A percentile compares a stretch with the other conserved stretches of the same genome.
Evolutionary conservation across 192 early-diverging fungal genomes (phyloP).

Genomic region (Chytriomyces sp.): DNA sequence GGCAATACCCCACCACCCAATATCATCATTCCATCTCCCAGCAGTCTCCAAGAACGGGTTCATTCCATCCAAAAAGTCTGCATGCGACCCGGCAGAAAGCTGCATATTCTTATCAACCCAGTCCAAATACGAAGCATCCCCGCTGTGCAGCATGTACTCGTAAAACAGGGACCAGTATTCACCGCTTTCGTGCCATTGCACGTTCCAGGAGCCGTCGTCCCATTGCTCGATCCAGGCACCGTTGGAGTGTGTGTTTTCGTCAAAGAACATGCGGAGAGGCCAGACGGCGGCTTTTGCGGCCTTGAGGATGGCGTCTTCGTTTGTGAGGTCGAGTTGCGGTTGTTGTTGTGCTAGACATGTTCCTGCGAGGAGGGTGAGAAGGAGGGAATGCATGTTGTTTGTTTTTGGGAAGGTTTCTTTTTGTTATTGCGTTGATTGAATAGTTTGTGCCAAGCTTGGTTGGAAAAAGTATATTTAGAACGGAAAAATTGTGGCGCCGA

Average conservation of each 20-base stretch:
- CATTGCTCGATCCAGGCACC: slow-evolving; percentile 9
- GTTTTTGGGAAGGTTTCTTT: too few relatives aligned
- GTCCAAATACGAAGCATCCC: slow-evolving; percentile 23
- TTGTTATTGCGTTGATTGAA: too few relatives aligned
- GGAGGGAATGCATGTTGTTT: too few relatives aligned
- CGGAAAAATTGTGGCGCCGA: too few relatives aligned
- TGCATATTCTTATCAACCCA: slow-evolving; percentile 10
- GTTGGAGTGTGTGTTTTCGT: background rate
- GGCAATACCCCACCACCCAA: slow-evolving; percentile 54
- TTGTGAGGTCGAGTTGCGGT: background rate
- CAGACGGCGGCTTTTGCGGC: slow-evolving; percentile 11
- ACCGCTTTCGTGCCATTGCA: slow-evolving; percentile 36
- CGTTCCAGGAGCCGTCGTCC: slow-evolving; percentile 18
- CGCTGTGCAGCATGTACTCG: slow-evolving; percentile 16
- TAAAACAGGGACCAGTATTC: slow-evolving; percentile 22
- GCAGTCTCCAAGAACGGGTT: slow-evolving; percentile 26
- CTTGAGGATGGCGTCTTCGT: slow-evolving; percentile 5
- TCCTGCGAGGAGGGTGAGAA: too few relatives aligned
- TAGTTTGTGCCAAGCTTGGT: too few relatives aligned
- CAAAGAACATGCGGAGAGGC: slow-evolving; percentile 10
- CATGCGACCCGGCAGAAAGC: slow-evolving; percentile 13
- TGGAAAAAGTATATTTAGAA: too few relatives aligned
- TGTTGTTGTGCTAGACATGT: background rate
- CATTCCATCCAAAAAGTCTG: slow-evolving; percentile 29
- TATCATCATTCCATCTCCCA: slow-evolving; percentile 38